Base-by-base conservation (phyloP, 2,329 filamentous ascomycete genomes). In the Venturia aucupariae region DNA sequence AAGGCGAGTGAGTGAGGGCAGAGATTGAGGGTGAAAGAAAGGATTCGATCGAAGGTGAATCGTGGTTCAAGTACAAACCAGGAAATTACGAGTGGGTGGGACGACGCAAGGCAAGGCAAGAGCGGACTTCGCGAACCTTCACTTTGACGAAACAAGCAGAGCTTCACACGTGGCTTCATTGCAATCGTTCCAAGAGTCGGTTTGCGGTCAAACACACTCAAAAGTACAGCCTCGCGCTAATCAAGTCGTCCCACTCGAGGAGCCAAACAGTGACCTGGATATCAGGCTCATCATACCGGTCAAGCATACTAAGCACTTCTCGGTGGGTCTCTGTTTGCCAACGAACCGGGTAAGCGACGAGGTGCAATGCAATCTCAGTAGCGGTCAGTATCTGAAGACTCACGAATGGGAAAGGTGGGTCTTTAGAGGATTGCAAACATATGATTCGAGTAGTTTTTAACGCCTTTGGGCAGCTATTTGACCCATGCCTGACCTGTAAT, bases 371-470 rank as follows among this genome's bases (percentile, higher is more conserved):
- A n/a, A 35, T 32, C 27, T 57, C 15, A 57, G 17, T 19, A 35
- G 51, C 27, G 30, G 51, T 57, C 15, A 57, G 17, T 35, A 57
- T 15, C 27, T 57, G 51, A 35, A 35, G 51, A 35, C 51, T 57
- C 30, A 57, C 51, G 17, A 24, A 27, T 15, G 27, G 8, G 17
- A 35, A n/a, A 35, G 30, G 27, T n/a, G 51, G 15, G 51, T 35
- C 51, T 32, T 57, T 13, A 2, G 15, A n/a, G 30, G 51, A 32
- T 17, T 57, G 51, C 51, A 57, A 57, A 57, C 51, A 35, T 57
- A 15, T 35, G 51, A 57, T 57, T 57, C 51, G 51, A 57, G 51
- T 35, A 35, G 24, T 35, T 57, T 57, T 57, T 57, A 57, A 57
- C 51, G 51, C 51, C 51, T 11, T 35, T 57, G 51, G 51, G 51